A percentile compares a stretch with the other conserved stretches of the same genome.
Evolutionary conservation across 169 alveolate species (phyloP).

Genomic region (Eimeria zaria): DNA sequence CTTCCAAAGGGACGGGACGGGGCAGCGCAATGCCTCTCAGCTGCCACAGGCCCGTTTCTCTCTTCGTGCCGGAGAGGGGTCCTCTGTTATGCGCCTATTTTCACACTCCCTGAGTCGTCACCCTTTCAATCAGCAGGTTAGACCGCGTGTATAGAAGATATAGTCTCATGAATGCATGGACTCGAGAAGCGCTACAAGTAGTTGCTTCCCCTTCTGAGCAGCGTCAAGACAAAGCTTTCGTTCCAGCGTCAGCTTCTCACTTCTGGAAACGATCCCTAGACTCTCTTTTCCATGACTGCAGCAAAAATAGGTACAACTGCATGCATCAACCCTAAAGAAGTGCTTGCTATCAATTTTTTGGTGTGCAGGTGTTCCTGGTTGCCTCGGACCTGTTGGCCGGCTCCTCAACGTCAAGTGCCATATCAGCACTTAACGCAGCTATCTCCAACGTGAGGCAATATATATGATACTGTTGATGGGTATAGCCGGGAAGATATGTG

Average conservation of each 20-base stretch:
- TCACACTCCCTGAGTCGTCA: slow-evolving; percentile 48
- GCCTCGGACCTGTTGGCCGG: slow-evolving; percentile 26
- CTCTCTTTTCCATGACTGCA: background rate
- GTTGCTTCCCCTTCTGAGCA: background rate
- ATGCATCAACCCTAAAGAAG: background rate
- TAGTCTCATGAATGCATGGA: background rate
- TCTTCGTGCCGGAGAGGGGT: slow-evolving; percentile 35
- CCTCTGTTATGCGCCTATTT: slow-evolving; percentile 16
- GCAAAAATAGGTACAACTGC: background rate
- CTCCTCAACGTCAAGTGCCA: background rate
- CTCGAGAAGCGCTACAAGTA: background rate
- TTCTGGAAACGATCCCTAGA: no score
- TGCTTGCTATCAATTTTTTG: background rate
- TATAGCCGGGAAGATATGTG: background rate
- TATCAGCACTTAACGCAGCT: background rate
- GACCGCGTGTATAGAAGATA: background rate
- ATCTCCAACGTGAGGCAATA: slow-evolving; percentile 2
- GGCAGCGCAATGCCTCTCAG: slow-evolving; percentile 39
- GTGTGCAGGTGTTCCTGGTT: slow-evolving; percentile 40
- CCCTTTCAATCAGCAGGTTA: slow-evolving; percentile 61
- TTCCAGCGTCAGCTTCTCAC: background rate
- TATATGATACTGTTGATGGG: no score
- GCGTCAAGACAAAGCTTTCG: background rate
- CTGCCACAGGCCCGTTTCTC: slow-evolving; percentile 70
- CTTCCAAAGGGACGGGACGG: slow-evolving; percentile 38